phyloP scores from a whole-genome alignment of 2,329 filamentous ascomycete species.

The Scedosporium boydii region DNA sequence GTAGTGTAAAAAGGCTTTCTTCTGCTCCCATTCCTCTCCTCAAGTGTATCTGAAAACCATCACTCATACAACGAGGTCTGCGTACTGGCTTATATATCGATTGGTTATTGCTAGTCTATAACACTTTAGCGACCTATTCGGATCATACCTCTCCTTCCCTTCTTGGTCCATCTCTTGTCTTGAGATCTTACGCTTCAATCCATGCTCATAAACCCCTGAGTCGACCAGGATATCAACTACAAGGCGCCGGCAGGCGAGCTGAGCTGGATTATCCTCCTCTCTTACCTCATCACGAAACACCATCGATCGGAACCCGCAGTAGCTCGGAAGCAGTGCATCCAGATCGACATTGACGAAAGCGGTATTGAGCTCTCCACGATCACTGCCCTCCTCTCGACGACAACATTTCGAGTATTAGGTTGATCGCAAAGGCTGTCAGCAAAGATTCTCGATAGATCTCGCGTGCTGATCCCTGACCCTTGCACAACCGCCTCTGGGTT shows the following conservation, averaged over 20 bases:
- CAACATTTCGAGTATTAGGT: conserved; percentile 1
- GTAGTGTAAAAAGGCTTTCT: neutral
- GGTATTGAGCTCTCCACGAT: neutral
- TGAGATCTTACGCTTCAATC: too few species aligned
- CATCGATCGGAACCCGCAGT: neutral
- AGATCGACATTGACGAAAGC: neutral
- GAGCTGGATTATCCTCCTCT: neutral
- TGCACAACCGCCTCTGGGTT: neutral
- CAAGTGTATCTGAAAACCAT: neutral
- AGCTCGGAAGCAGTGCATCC: neutral
- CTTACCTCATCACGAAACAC: neutral
- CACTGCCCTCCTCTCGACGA: neutral
- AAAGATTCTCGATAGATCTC: neutral
- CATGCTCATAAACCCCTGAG: neutral
- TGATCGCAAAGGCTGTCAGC: neutral
- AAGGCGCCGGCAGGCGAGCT: neutral
- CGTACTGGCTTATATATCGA: neutral
- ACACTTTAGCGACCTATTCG: neutral
- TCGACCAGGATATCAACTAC: neutral
- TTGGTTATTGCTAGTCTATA: neutral
- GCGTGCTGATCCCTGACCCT: conserved; percentile 4
- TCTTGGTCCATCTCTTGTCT: too few species aligned
- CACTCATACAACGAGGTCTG: neutral
- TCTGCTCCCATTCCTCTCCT: neutral
- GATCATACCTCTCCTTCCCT: too few species aligned